Evolutionary conservation across 2,329 filamentous ascomycete species (phyloP).

Genomic region (Metarhizium brunneum): DNA sequence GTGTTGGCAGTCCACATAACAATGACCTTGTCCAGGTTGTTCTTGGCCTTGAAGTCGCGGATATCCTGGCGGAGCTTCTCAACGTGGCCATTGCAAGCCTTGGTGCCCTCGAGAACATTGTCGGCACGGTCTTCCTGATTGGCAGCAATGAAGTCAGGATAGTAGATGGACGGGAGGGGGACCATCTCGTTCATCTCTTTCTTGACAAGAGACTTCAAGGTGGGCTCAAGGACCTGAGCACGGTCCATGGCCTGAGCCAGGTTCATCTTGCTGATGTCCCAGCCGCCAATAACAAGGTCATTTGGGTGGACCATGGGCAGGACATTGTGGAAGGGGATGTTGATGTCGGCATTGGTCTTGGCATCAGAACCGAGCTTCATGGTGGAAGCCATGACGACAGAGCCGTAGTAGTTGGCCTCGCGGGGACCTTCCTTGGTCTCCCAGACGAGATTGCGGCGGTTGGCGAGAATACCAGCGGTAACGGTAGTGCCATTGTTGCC

Average conservation of each 20-base stretch:
- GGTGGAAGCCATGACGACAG: slow-evolving; percentile 92
- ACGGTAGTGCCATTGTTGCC: slow-evolving; percentile 98
- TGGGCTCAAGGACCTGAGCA: slow-evolving; percentile 89
- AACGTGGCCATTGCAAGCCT: slow-evolving; percentile 79
- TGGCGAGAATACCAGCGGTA: slow-evolving; percentile 93
- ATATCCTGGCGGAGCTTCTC: slow-evolving; percentile 92
- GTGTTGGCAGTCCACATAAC: slow-evolving; percentile 99
- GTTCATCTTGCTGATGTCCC: slow-evolving; percentile 93
- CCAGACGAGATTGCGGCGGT: slow-evolving; percentile 78
- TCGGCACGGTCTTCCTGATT: slow-evolving; percentile 97
- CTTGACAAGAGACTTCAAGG: slow-evolving; percentile 77
- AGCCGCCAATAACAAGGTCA: slow-evolving; percentile 88
- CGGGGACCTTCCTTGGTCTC: slow-evolving; percentile 85
- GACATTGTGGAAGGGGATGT: slow-evolving; percentile 90
- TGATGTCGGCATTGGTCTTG: slow-evolving; percentile 79
- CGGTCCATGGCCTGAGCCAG: slow-evolving; percentile 90
- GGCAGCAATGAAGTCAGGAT: slow-evolving; percentile 97
- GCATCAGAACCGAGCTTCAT: slow-evolving; percentile 89
- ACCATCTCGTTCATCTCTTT: slow-evolving; percentile 89
- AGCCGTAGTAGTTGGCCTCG: slow-evolving; percentile 94
- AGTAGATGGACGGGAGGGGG: slow-evolving; percentile 92
- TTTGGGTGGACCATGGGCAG: slow-evolving; percentile 97
- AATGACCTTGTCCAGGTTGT: slow-evolving; percentile 88
- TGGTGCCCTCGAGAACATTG: slow-evolving; percentile 74
- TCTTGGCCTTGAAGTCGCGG: slow-evolving; percentile 80